Base-by-base conservation (phyloP, 805 yeast species). In the Yarrowia porcina region DNA sequence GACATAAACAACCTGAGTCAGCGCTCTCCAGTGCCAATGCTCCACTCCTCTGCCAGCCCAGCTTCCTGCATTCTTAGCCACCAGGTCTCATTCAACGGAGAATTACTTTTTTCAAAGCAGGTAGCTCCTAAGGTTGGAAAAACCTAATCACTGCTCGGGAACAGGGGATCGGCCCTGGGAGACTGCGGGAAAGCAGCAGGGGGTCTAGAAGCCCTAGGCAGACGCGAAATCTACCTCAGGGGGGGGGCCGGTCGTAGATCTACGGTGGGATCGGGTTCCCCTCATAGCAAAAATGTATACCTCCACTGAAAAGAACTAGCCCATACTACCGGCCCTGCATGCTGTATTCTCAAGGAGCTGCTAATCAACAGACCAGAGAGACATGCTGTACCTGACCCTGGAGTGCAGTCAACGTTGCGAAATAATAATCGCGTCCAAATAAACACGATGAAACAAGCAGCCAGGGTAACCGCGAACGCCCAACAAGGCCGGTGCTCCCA, bases 131-230 rank as follows among this genome's bases (percentile, higher is more conserved):
- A 47, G 39, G 28, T 32, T 20, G 21, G 15, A 21, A 20, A 32
- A 47, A 49, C 39, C 28, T 49, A 52, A 35, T 35, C 59, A 39
- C 10, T 9, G 25, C 15, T 32, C 59, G 33, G 59, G 59, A 35
- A 27, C 59, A 52, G 59, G 59, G 44, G 59, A 52, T 36, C 59
- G 44, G 59, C 59, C 28, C 33, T 25, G 15, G 33, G 27, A 23
- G n/a, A 20, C 35, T 25, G 59, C 59, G 36, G 59, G 44, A 52
- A 35, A 52, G 59, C 57, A 35, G 44, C 44, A 52, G 59, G 59
- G 57, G 59, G 42, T n/a, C 25, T 15, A 15, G 27, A 13, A 23
- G 30, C 18, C 30, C 18, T 41, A 23, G 18, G 4, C 3, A 23
- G 30, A 12, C 8, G 45, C 8, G 45, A 20, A 4, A 6, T 10